Percentiles rank a stretch among this genome's conserved stretches.
phyloP scores from a whole-genome alignment of 139 green algal species.

The Chlamydomonas applanata region DNA sequence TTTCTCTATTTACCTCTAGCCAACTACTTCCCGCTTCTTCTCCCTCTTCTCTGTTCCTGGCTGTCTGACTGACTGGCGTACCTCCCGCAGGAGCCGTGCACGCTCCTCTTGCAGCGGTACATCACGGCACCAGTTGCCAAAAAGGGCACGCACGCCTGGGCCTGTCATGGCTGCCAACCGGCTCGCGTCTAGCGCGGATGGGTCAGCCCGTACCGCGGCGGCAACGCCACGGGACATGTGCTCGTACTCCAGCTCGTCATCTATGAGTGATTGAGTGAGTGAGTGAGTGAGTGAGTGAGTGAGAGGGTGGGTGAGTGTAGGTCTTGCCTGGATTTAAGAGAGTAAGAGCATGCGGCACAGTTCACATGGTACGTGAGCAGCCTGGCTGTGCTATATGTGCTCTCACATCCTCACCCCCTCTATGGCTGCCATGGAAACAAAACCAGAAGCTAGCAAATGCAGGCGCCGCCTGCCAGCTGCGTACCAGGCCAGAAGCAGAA shows the following conservation, averaged over 20 bases:
- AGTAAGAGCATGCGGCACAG: too few species aligned
- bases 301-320: too few species aligned
- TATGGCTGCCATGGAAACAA: too few species aligned
- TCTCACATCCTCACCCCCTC: too few species aligned
- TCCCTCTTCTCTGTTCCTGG: too few species aligned
- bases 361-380: too few species aligned
- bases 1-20: too few species aligned
- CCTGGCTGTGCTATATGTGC: too few species aligned
- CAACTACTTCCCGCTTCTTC: too few species aligned
- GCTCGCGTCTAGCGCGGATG: slow-evolving; percentile 42
- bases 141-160: slow-evolving; percentile 31
- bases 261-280: slow-evolving; percentile 22
- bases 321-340: too few species aligned
- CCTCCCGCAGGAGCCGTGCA: slow-evolving; percentile 78
- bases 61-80: slow-evolving; percentile 39
- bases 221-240: slow-evolving; percentile 76
- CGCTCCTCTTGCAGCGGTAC: slow-evolving; percentile 85
- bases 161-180: slow-evolving; percentile 43
- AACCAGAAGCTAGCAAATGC: background rate
- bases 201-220: slow-evolving; percentile 52
- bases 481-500: slow-evolving; percentile 95
- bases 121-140: slow-evolving; percentile 50
- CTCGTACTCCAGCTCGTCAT: slow-evolving; percentile 86
- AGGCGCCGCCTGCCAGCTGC: background rate
- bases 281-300: too few species aligned